phyloP scores from a whole-genome alignment of 2,329 filamentous ascomycete genomes.

The Talaromyces verruculosus region DNA sequence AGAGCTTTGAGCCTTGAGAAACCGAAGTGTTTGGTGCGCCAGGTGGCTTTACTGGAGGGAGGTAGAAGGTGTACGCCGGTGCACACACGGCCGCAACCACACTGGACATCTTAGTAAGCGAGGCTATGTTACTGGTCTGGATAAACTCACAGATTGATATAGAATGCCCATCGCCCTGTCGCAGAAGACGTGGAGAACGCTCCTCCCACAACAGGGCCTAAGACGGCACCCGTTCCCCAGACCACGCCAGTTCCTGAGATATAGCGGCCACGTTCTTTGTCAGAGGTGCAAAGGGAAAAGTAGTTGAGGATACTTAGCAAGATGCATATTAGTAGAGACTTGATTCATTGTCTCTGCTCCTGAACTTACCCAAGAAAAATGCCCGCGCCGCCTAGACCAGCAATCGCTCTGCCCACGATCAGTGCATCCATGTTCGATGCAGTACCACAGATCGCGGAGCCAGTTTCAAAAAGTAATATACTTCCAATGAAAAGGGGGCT shows the following conservation, averaged over 20 bases:
- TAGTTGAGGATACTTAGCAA: slow-evolving; percentile 29
- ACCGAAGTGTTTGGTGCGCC: slow-evolving; percentile 31
- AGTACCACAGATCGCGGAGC: slow-evolving; percentile 45
- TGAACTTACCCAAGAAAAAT: slow-evolving; percentile 31
- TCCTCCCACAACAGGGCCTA: slow-evolving; percentile 44
- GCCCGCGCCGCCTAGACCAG: too few relatives aligned
- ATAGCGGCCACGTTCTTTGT: slow-evolving; percentile 30
- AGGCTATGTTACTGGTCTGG: not conserved
- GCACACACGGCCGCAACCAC: not conserved
- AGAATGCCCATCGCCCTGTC: slow-evolving; percentile 39
- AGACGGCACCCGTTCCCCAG: slow-evolving; percentile 39
- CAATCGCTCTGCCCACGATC: slow-evolving; percentile 48
- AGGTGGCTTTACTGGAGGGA: not conserved
- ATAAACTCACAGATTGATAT: slow-evolving; percentile 37
- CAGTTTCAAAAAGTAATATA: slow-evolving; percentile 34
- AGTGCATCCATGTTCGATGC: slow-evolving; percentile 49
- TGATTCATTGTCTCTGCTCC: not conserved
- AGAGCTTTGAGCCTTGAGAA: slow-evolving; percentile 24
- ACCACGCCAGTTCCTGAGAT: slow-evolving; percentile 36
- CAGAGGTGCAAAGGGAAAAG: slow-evolving; percentile 25
- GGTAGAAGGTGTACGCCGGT: not conserved
- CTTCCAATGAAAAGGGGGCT: slow-evolving; percentile 18
- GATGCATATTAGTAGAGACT: slow-evolving; percentile 1
- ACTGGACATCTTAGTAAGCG: not conserved
- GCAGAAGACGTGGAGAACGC: slow-evolving; percentile 33